Evolutionary conservation across 371 early-diverging fungal species (phyloP).

Genomic region (Phascolomyces articulosus): DNA sequence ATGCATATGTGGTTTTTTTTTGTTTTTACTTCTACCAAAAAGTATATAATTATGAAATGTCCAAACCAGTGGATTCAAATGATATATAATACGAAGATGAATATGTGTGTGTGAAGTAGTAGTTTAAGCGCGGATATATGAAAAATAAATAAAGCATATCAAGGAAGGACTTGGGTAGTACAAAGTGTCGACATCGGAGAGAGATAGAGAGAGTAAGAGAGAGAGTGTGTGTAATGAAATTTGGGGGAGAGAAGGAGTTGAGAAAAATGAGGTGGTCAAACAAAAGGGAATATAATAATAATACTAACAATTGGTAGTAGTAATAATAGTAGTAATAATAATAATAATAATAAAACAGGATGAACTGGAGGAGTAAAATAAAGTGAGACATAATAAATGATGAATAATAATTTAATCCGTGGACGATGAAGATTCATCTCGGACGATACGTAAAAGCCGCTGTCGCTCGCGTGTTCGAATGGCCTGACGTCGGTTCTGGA

Average conservation of each 20-base stretch:
- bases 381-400: neutral
- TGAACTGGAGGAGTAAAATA: neutral
- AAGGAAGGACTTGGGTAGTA: slow-evolving; percentile 5
- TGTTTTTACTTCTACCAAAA: neutral
- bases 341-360: no score
- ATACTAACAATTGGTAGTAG: no score
- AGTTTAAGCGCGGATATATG: slow-evolving; percentile 5
- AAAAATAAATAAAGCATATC: slow-evolving; percentile 8
- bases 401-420: slow-evolving; percentile 3
- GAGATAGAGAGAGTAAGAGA: neutral
- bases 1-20: neutral
- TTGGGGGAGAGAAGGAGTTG: neutral
- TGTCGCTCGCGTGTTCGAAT: slow-evolving; percentile 61
- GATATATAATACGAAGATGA: neutral
- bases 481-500: slow-evolving; percentile 90
- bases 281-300: no score
- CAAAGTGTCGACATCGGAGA: slow-evolving; percentile 2
- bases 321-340: no score
- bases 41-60: neutral
- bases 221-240: no score
- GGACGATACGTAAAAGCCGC: slow-evolving; percentile 31
- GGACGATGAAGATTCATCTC: slow-evolving; percentile 9
- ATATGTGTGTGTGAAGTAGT: no score
- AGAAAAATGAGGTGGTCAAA: neutral
- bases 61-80: slow-evolving; percentile 10